Evolutionary conservation across 2,329 filamentous ascomycete genomes (phyloP).

Genomic region (Akanthomyces uredinophilus): DNA sequence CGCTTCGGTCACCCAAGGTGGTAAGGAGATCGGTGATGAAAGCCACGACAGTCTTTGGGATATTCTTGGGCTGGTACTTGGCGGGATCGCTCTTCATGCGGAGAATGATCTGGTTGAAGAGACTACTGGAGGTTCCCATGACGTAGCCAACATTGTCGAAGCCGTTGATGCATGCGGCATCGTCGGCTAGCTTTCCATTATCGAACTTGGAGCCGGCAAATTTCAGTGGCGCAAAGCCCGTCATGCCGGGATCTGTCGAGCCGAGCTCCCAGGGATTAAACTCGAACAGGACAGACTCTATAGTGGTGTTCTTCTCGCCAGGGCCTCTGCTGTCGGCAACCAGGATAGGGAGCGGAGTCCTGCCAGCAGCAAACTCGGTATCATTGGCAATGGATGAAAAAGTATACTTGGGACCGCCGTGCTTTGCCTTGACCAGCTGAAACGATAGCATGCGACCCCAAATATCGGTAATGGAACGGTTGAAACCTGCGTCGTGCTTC

Average conservation of each 20-base stretch:
- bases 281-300: slow-evolving; percentile 60
- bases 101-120: slow-evolving; percentile 71
- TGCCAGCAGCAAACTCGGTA: slow-evolving; percentile 36
- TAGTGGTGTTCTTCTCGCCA: slow-evolving; percentile 36
- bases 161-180: slow-evolving; percentile 49
- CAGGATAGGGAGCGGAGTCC: slow-evolving; percentile 45
- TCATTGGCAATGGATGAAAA: slow-evolving; percentile 63
- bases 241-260: slow-evolving; percentile 54
- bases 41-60: slow-evolving; percentile 37
- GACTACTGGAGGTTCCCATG: slow-evolving; percentile 74
- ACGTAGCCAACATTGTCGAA: slow-evolving; percentile 78
- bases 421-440: slow-evolving; percentile 71
- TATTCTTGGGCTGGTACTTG: slow-evolving; percentile 46
- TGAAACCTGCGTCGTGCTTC: slow-evolving; percentile 38
- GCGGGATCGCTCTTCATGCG: slow-evolving; percentile 52
- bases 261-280: slow-evolving; percentile 64
- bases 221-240: slow-evolving; percentile 53
- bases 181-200: slow-evolving; percentile 41
- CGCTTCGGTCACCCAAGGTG: slow-evolving; percentile 51
- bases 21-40: slow-evolving; percentile 46
- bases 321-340: slow-evolving; percentile 45
- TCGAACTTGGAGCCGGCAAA: slow-evolving; percentile 57
- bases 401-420: slow-evolving; percentile 72
- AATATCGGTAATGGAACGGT: slow-evolving; percentile 75
- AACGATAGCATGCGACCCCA: slow-evolving; percentile 84